A percentile compares a stretch with the other conserved stretches of the same genome.
Evolutionary conservation across 371 early-diverging fungal genomes (phyloP).

Genomic region (Mucor sp.): DNA sequence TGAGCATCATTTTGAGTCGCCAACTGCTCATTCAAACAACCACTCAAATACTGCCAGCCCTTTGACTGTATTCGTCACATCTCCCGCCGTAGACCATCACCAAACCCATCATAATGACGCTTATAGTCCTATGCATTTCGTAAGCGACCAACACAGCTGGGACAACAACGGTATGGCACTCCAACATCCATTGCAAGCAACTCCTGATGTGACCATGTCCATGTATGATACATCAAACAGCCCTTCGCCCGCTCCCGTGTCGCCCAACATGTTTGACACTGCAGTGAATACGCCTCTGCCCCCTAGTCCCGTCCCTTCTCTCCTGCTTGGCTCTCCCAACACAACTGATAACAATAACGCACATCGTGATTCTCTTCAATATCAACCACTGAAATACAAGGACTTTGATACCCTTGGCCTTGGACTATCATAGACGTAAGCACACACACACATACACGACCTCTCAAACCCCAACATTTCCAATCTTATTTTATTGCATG

Average conservation of each 20-base stretch:
- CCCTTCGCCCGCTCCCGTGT: slow-evolving; percentile 7
- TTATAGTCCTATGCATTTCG: slow-evolving; percentile 13
- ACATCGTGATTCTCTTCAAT: neutral
- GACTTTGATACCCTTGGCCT: slow-evolving; percentile 22
- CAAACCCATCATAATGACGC: neutral
- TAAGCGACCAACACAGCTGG: neutral
- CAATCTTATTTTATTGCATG: neutral
- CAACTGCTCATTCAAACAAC: neutral
- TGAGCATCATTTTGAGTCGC: neutral
- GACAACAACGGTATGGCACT: neutral
- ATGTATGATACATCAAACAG: slow-evolving; percentile 15
- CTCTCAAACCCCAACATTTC: neutral
- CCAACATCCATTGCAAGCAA: slow-evolving; percentile 7
- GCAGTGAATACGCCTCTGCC: slow-evolving; percentile 20
- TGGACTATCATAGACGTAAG: neutral
- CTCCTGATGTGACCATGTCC: slow-evolving; percentile 18
- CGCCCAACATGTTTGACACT: slow-evolving; percentile 13
- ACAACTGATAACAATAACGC: neutral
- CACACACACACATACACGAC: neutral
- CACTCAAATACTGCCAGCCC: slow-evolving; percentile 6
- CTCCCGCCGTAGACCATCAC: neutral
- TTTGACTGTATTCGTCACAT: slow-evolving; percentile 13
- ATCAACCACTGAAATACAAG: neutral
- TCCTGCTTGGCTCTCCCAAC: neutral
- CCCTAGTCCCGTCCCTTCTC: slow-evolving; percentile 17